A percentile compares a stretch with the other conserved stretches of the same genome.
Conservation (phyloP, 352 stramenopile species). For the Phytopythium chamaehyphon region DNA sequence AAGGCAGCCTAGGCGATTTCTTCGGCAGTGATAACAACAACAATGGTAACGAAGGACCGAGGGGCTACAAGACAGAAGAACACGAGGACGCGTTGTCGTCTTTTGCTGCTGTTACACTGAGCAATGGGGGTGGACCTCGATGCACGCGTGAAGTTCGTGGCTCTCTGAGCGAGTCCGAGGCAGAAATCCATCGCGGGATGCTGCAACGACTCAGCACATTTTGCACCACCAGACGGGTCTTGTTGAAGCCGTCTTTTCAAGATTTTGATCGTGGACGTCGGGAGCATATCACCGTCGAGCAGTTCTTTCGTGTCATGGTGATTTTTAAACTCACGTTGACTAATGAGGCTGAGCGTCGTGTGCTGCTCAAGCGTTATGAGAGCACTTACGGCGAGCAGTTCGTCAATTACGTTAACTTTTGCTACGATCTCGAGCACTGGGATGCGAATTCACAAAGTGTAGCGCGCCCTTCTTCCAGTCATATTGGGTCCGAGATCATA, state of each 20-base stretch:
- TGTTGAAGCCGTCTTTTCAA: constrained; percentile 79
- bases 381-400: constrained; percentile 72
- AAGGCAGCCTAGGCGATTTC: neutral
- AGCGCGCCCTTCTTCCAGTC: constrained; percentile 33
- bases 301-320: constrained; percentile 79
- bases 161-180: constrained; percentile 42
- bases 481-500: constrained; percentile 57
- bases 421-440: constrained; percentile 70
- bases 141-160: constrained; percentile 68
- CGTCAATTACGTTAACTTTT: constrained; percentile 85
- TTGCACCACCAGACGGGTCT: constrained; percentile 52
- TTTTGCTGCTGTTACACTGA: constrained; percentile 3
- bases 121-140: constrained; percentile 7
- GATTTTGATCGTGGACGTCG: constrained; percentile 75
- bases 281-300: constrained; percentile 76
- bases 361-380: constrained; percentile 66
- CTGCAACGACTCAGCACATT: constrained; percentile 63
- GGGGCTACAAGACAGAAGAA: neutral
- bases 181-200: constrained; percentile 34
- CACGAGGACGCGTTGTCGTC: constrained; percentile 40
- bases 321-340: constrained; percentile 70
- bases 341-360: constrained; percentile 39
- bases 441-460: constrained; percentile 26
- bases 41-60: constrained; percentile 33
- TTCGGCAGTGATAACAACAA: constrained; percentile 37